Base-by-base conservation (phyloP, 169 alveolate genomes). In the Cryptosporidium tyzzeri region DNA sequence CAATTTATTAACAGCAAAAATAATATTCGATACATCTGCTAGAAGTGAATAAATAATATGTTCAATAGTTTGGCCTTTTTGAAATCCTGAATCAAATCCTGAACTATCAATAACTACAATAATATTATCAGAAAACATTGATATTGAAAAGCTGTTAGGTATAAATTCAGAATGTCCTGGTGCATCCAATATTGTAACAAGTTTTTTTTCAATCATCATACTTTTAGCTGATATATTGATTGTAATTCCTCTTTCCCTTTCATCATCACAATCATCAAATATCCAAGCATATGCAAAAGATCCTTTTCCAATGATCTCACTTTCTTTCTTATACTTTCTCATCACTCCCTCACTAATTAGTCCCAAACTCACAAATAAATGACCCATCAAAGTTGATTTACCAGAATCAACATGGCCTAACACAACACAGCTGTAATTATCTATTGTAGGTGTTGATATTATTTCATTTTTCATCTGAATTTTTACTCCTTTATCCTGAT, bases 331-430 rank as follows among this genome's bases (percentile, higher is more conserved):
- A 85, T 92, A 95, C 91, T 92, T 95, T 61, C 94, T 93, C 39
- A 94, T 93, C 37, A 94, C 94, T 84, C 94, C 94, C 73, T 95
- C 93, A 91, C 94, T 96, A 35, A 95, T 95, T 84, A 93, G 86
- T 1, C 97, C 97, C 74, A 95, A 75, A 58, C 55, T 48, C 86
- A 80, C 94, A 71, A 96, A 91, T 65, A 97, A 92, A 62, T 96
- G 96, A 29, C 98, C 99, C 92, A 96, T 92, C 37, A 97, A 94
- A n/a, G 99, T 97, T 51, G 97, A 94, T 94, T 97, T 97, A 50
- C 99, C 99, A 44, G 98, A 97, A 92, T 96, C 98, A 39, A 96
- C 99, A 93, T 97, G 99, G 4, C 99, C 99, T 16, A 97, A 95
- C 58, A 96, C 97, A 21, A 97, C 98, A 84, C 96, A 86, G 62